Conservation (phyloP, 2,329 filamentous ascomycete genomes). For the Lachnellula subtilissima region DNA sequence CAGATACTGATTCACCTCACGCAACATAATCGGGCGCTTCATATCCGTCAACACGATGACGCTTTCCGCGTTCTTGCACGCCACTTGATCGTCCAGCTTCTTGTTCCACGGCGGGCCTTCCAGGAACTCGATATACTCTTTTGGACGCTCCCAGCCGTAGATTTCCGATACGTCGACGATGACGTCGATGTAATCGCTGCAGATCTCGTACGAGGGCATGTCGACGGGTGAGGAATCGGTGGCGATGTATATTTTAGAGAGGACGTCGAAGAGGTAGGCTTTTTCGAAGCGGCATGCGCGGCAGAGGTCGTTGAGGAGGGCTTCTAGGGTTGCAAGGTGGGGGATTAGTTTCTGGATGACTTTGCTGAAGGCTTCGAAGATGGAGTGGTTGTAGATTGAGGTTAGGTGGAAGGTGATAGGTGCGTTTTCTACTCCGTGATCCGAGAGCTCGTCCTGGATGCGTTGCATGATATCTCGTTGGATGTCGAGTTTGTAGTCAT, state of each 20-base stretch:
- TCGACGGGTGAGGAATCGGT: constrained; percentile 91
- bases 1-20: constrained; percentile 69
- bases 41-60: constrained; percentile 62
- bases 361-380: constrained; percentile 97
- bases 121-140: constrained; percentile 49
- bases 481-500: constrained; percentile 94
- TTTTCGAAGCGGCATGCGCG: constrained; percentile 95
- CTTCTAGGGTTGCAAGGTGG: constrained; percentile 85
- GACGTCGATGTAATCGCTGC: constrained; percentile 96
- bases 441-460: constrained; percentile 92
- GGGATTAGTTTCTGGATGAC: constrained; percentile 98
- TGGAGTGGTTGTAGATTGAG: constrained; percentile 96
- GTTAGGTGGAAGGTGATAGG: constrained; percentile 94
- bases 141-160: constrained; percentile 70
- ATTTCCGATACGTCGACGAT: constrained; percentile 96
- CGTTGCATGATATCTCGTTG: constrained; percentile 95
- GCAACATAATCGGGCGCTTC: constrained; percentile 57
- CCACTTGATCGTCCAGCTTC: constrained; percentile 60
- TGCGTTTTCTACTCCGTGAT: constrained; percentile 88
- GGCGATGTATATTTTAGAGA: constrained; percentile 98
- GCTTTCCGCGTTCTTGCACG: constrained; percentile 62
- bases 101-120: constrained; percentile 58
- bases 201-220: constrained; percentile 96
- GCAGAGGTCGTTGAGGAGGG: constrained; percentile 88
- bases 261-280: constrained; percentile 94